Percentiles rank a stretch among this genome's conserved stretches.
These are phyloP conservation scores for Penicillium griseofulvum DNA, from an alignment of 2,329 filamentous ascomycete genomes.

Conservation along the genomic window DNA sequence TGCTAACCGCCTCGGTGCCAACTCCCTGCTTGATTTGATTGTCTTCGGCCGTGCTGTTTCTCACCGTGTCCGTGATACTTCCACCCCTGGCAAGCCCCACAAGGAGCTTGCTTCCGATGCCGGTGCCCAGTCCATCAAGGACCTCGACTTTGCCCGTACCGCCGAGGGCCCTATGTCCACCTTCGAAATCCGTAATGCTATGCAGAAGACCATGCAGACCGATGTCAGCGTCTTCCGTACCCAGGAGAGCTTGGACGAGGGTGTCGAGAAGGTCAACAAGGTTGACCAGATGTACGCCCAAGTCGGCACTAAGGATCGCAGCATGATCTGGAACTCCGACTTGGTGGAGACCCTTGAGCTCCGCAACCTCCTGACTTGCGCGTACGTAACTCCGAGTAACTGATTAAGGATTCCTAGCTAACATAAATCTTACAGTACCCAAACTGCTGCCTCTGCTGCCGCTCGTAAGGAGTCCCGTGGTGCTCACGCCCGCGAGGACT, in stretches of 20 bases:
- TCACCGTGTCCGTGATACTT: constrained; percentile 94
- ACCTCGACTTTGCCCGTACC: constrained; percentile 81
- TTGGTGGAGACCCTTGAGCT: constrained; percentile 95
- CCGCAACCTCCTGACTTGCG: constrained; percentile 93
- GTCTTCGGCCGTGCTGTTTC: constrained; percentile 97
- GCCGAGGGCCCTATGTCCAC: constrained; percentile 83
- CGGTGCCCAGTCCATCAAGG: constrained; percentile 80
- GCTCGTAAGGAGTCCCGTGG: constrained; percentile 97
- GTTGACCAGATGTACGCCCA: constrained; percentile 78
- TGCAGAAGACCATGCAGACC: constrained; percentile 98
- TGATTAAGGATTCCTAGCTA: constrained; percentile 3
- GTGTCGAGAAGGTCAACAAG: constrained; percentile 80
- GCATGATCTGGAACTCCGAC: constrained; percentile 99
- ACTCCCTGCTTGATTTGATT: constrained; percentile 95
- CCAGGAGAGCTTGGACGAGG: constrained; percentile 88
- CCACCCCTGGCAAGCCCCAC: constrained; percentile 76
- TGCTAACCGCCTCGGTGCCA: constrained; percentile 95
- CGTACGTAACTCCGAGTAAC: constrained; percentile 58
- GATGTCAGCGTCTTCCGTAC: constrained; percentile 97
- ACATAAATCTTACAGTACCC: constrained; percentile 55
- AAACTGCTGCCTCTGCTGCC: constrained; percentile 87
- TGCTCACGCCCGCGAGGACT: constrained; percentile 96
- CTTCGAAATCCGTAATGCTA: constrained; percentile 79
- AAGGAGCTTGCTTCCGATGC: constrained; percentile 79
- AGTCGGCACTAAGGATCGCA: constrained; percentile 94